phyloP scores from a whole-genome alignment of 495 filamentous ascomycete species.

The Neurospora sp. region DNA sequence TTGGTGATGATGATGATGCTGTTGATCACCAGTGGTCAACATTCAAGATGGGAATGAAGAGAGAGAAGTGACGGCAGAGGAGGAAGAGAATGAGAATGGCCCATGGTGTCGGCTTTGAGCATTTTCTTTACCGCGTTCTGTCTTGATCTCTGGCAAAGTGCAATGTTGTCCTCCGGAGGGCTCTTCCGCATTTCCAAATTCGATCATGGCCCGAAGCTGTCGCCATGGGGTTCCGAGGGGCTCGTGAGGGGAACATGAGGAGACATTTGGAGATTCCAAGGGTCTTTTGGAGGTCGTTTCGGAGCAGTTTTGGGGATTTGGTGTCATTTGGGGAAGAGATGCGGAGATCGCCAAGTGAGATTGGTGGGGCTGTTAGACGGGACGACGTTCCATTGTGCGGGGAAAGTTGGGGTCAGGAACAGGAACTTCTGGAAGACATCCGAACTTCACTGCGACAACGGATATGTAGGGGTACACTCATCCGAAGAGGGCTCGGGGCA shows the following conservation, averaged over 20 bases:
- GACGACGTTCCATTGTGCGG: background rate
- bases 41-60: background rate
- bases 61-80: background rate
- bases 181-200: conserved; percentile 26
- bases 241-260: background rate
- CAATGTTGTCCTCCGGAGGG: conserved; percentile 26
- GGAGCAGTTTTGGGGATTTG: background rate
- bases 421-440: background rate
- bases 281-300: background rate
- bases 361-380: background rate
- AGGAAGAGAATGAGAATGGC: background rate
- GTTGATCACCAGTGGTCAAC: background rate
- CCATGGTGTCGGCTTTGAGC: background rate
- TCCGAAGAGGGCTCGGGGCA: background rate
- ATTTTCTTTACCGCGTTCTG: conserved; percentile 1
- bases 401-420: background rate
- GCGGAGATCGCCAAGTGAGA: background rate
- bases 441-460: background rate
- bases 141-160: conserved; percentile 7
- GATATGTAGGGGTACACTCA: background rate
- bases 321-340: background rate
- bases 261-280: background rate
- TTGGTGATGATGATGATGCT: background rate
- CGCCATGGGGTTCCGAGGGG: background rate
- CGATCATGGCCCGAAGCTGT: conserved; percentile 7